Base-by-base conservation (phyloP, 129 eudicot genomes). In the Tanacetum coccineum region DNA sequence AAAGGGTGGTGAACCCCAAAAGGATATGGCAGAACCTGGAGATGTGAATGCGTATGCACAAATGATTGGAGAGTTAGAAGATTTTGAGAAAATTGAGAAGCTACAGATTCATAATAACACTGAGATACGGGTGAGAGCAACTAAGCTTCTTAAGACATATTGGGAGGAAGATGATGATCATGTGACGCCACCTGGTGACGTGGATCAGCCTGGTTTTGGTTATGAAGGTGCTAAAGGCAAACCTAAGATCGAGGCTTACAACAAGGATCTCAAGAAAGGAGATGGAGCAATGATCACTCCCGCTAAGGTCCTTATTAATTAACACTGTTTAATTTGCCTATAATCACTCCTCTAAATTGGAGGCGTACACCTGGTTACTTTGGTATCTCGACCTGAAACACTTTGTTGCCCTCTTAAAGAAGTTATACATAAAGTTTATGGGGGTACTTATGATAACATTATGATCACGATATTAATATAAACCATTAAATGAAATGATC, bases 211-310 rank as follows among this genome's bases (percentile, higher is more conserved):
- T 17, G 14, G 21, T 13, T 3, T 44, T 59, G 89, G 82, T 51
- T 85, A 83, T 9, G 93, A 90, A 1, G 71, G 42, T 47, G 85
- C 81, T 6, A 93, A 93, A 81, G 98, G 98, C 49, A 93, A 93
- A 61, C 96, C 96, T 5, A 86, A 84, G 85, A 88, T 93, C 13
- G 98, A 93, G 71, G 71, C 79, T 67, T 93, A 93, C 70, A 91
- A 93, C 74, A 93, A 93, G 73, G 98, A 93, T 64, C 69, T 78
- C 28, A 93, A 88, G 81, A 85, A 87, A 79, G 97, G 90, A 32
- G 83, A 86, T 9, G 94, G 96, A 3, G 92, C 86, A 21, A 57
- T 93, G 78, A 88, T 93, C 9, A 88, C 96, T 42, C 80, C 98
- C 2, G 98, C 96, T 9, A 93, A 88, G 98, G 96, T 87, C 4